Evolutionary conservation across 768 basidiomycete genomes (phyloP), one percentile per base, ranked within the genome.

Genomic region (Pulveroboletus sp.): DNA sequence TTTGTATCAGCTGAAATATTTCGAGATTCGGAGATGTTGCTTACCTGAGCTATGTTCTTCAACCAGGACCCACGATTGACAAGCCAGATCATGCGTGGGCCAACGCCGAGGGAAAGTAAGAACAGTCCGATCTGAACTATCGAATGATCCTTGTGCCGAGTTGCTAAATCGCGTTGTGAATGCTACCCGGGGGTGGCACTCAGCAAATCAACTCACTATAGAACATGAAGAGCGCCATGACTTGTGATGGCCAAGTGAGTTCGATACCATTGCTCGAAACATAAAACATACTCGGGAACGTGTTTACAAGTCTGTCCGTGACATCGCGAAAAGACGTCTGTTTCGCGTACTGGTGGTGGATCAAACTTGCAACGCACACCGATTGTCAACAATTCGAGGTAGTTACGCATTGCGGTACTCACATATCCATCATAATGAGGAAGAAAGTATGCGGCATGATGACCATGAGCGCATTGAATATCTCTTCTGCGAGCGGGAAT

Each of bases 351-450:
- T 93, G 90, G 42, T 79, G 80, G 59, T 87, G 87, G 38, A 90
- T 79, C 37, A 92, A 71, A 49, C 90, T 93, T 57, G 45, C 25
- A 17, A 38, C 17, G 43, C 45, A 43, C 25, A 40, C 25, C 35
- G 16, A 37, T 20, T 9, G 43, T 49, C 41, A 51, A 14, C 37
- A 25, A 31, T 17, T 24, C n/a, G n/a, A n/a, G n/a, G 43, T 12
- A 36, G 46, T 31, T 41, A 47, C 31, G 43, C 35, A 29, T 27
- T 16, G 14, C 38, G 10, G 49, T 17, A 71, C 87, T 59, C 62
- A 93, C 90, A 92, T 87, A 61, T 90, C 84, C 87, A 93, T 90
- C 72, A 90, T 70, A 14, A 91, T 59, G 33, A 91, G 72, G 42
- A 91, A 69, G 61, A 84, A 91, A 3, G 80, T 80, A 58, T 87